Percentiles rank a stretch among this genome's conserved stretches.
Evolutionary conservation across 768 basidiomycete species (phyloP).

Genomic region (Dentipellis sp.): DNA sequence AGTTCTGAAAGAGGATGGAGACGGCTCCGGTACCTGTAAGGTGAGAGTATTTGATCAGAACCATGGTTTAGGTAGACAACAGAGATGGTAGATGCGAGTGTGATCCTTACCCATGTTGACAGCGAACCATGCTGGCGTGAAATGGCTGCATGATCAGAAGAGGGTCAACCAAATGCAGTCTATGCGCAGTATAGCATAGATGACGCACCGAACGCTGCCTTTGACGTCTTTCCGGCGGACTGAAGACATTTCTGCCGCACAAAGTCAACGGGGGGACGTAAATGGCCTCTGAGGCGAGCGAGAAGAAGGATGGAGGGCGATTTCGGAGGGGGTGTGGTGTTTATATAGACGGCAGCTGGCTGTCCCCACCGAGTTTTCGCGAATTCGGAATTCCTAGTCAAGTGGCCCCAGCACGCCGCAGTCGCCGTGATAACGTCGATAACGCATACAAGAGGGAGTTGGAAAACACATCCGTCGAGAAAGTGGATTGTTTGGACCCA

Average conservation of each 20-base stretch:
- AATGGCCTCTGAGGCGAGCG: neutral
- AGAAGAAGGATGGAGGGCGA: neutral
- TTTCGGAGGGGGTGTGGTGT: neutral
- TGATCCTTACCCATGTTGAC: conserved; percentile 39
- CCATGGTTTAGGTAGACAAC: neutral
- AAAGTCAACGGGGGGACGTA: neutral
- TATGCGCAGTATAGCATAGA: neutral
- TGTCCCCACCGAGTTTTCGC: neutral
- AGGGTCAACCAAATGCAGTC: neutral
- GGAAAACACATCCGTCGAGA: too few relatives aligned
- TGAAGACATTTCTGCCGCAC: neutral
- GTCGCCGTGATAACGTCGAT: too few relatives aligned
- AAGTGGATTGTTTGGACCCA: too few relatives aligned
- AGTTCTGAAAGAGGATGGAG: conserved; percentile 44
- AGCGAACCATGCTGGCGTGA: conserved; percentile 48
- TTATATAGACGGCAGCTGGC: too few relatives aligned
- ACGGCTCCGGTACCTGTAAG: conserved; percentile 39
- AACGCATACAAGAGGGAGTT: too few relatives aligned
- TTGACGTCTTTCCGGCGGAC: neutral
- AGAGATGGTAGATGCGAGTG: neutral
- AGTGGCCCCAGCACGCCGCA: too few relatives aligned
- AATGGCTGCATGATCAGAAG: conserved; percentile 26
- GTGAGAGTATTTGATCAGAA: neutral
- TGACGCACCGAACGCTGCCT: neutral
- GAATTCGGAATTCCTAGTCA: neutral